Conservation (phyloP, 768 basidiomycete species). For the Suillus paluster region DNA sequence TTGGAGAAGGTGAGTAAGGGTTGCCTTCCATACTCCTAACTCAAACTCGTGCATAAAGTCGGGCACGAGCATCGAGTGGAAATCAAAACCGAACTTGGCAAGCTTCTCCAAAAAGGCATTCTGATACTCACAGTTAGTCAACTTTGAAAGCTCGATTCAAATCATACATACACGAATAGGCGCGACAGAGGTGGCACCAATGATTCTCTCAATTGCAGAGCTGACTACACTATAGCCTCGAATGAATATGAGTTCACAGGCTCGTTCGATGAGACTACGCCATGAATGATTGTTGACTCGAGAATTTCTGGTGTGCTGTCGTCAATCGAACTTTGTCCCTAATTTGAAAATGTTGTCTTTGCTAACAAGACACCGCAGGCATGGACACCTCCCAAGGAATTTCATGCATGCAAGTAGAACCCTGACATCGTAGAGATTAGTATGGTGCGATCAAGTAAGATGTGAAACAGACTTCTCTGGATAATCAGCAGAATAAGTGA, state of each 20-base stretch:
- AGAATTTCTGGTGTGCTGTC: no score
- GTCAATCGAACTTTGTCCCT: constrained; percentile 13
- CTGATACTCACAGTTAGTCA: constrained; percentile 14
- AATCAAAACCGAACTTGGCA: constrained; percentile 24
- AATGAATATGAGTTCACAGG: no score
- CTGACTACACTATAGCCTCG: no score
- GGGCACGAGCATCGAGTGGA: no score
- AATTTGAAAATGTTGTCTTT: constrained; percentile 17
- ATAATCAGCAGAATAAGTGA: constrained; percentile 35
- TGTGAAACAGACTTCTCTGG: constrained; percentile 35
- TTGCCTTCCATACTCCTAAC: constrained; percentile 37
- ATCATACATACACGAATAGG: no score
- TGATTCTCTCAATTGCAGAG: no score
- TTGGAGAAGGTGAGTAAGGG: constrained; percentile 30
- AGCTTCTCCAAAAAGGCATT: constrained; percentile 37
- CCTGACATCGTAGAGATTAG: constrained; percentile 22
- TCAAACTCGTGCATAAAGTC: no score
- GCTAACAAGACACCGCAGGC: constrained; percentile 22
- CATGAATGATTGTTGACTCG: no score
- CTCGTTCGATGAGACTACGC: no score
- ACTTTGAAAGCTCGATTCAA: no score
- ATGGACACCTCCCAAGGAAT: constrained; percentile 24
- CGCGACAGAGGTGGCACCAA: no score
- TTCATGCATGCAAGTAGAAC: constrained; percentile 24
- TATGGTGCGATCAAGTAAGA: constrained; percentile 9